Base-by-base conservation (phyloP, 441 rosid species). In the Adansonia grandidieri region DNA sequence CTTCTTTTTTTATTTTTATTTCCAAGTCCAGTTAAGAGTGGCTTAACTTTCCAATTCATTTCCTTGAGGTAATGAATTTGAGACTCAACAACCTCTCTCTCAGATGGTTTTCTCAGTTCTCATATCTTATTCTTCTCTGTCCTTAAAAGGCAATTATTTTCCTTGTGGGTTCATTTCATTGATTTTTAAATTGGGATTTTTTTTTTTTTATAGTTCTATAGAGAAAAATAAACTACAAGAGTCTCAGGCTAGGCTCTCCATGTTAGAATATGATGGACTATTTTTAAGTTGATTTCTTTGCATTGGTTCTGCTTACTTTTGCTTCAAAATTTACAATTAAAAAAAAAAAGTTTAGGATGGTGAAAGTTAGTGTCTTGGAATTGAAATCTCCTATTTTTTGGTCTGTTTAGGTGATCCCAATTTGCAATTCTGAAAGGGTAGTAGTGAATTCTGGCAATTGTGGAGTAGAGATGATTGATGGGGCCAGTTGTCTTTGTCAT, bases 21-120 rank as follows among this genome's bases (percentile, higher is more conserved):
- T 5, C 15, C 17, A 56, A 40, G 45, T 14, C 14, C 14, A 50
- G 15, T 50, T 60, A 5, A 2, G 44, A 50, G 74, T 22, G 57
- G 19, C 60, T 47, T 20, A 45, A 19, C 11, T 22, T 47, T 19
- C 56, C 13, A 11, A 22, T 69, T 22, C 42, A 22, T 22, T 48
- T 69, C 42, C 11, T 70, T 50, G 2, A 70, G 74, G 74, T 70
- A 50, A 69, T 24, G 15, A 13, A 7, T 70, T 50, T 70, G 22
- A 70, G 57, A 22, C 24, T 70, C 74, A 48, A 69, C 17, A 48
- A 22, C 42, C 5, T 2, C 17, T 69, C 17, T 13, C 32, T 19
- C 37, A 14, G 13, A 48, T 22, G 74, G 74, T 19, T 48, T 22
- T 48, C 5, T 48, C 22, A 28, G 2, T 28, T 15, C 15, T 10